Base-by-base conservation (phyloP, 805 yeast species). In the Barnettozyma californica region DNA sequence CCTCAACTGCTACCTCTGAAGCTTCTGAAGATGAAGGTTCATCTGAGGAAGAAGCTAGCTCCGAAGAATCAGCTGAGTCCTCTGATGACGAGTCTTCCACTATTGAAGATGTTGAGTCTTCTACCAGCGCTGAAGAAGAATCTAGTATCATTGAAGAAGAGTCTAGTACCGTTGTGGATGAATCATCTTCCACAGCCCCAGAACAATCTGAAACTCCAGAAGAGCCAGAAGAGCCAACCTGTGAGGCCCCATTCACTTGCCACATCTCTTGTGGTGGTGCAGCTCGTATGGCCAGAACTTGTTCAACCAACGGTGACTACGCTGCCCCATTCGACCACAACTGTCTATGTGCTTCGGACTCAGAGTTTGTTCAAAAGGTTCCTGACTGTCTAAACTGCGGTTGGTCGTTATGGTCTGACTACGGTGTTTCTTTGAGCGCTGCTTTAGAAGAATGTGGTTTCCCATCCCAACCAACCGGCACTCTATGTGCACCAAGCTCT, bases 321-420 rank as follows among this genome's bases (percentile, higher is more conserved):
- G 42, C 49, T 43, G 44, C 23, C 25, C 47, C 47, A 19, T 48
- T 27, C 13, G 39, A 48, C 35, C 25, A 37, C 18, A 34, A 20
- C 21, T 58, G 62, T 50, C 48, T 54, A 23, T 60, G 64, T 53
- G 46, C 45, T 23, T 35, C 41, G 18, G 56, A 41, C 16, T 44
- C 57, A 14, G 25, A 36, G n/a, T 57, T 56, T 48, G 44, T 38
- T 20, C n/a, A n/a, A 1, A 42, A 47, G 21, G 54, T 55, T 23
- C 54, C 52, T 4, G 58, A 43, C 5, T 66, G 70, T 58, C 49
- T 66, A 27, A 66, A 61, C 39, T 67, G 70, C 58, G 70, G 70
- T 43, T 66, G 68, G 70, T 63, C 68, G 53, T 47, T 66, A 31
- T 67, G 64, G 65, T 26, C 53, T 9, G 59, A 64, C 51, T 66